A percentile compares a stretch with the other conserved stretches of the same genome.
phyloP scores from a whole-genome alignment of 1,284 basidiomycete species.

The Pseudozyma flocculosa region DNA sequence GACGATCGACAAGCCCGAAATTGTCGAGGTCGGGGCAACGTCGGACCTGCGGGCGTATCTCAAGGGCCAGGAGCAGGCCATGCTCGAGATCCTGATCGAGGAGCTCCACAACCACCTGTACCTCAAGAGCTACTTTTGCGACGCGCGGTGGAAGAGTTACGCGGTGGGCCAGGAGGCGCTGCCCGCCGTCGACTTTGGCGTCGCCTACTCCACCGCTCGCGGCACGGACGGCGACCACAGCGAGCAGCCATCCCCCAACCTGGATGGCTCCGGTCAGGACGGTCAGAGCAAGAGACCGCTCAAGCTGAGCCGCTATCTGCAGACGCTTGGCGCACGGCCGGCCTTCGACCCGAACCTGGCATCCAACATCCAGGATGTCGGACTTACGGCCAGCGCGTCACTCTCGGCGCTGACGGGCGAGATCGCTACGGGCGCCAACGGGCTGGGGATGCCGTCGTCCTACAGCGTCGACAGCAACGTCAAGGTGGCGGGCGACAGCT shows the following conservation, averaged over 20 bases:
- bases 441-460: neutral
- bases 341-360: conserved; percentile 36
- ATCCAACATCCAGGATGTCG: conserved; percentile 24
- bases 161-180: conserved; percentile 70
- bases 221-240: neutral
- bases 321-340: conserved; percentile 26
- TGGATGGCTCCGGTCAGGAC: neutral
- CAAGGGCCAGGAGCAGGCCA: conserved; percentile 70
- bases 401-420: conserved; percentile 28
- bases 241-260: neutral
- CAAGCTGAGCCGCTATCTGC: conserved; percentile 36
- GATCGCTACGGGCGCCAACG: neutral
- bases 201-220: conserved; percentile 13
- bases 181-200: conserved; percentile 45
- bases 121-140: conserved; percentile 93
- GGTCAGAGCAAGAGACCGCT: conserved; percentile 1
- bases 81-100: conserved; percentile 78
- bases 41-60: conserved; percentile 86
- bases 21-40: conserved; percentile 90
- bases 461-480: neutral
- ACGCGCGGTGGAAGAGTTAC: conserved; percentile 85
- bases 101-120: conserved; percentile 98
- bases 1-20: conserved; percentile 84
- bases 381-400: conserved; percentile 20
- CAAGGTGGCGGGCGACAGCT: conserved; percentile 2